Base-by-base conservation (phyloP, 1,284 basidiomycete species). In the Microbotryomycetes sp. region DNA sequence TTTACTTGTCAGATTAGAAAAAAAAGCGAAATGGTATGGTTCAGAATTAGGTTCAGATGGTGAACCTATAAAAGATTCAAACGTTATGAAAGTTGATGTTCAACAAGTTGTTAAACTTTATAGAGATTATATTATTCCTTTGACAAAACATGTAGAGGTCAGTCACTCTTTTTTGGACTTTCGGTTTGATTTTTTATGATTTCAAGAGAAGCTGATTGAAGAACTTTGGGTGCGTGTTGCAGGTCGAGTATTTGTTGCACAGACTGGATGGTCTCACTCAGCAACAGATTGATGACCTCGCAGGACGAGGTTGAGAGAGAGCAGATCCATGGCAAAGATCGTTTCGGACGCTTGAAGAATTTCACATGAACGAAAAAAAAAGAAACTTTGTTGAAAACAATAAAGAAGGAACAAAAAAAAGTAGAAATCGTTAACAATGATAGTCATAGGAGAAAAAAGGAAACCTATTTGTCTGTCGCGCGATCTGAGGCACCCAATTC, bases 131-230 rank as follows among this genome's bases (percentile, higher is more conserved):
- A 92, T 99, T 68, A 98, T 99, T 62, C 96, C 96, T 5, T 76
- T 98, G 67, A 99, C 96, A 5, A 97, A 94, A 77, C 91, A 94
- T 72, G 92, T 99, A 54, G 96, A 99, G 87, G 94, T 94, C 72
- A 60, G 86, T 74, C 60, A 28, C 2, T 22, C 22, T 51, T 15
- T 31, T 22, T 3, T 22, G 0, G 3, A 1, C 22, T 26, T 30
- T 12, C 19, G 53, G 16, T 36, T 45, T 5, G 1, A 32, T 32
- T 29, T 47, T 26, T 59, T 63, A 16, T 23, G 7, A 7, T 51
- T 31, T 15, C n/a, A 42, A 9, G 36, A 42, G 36, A 9, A 19
- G 12, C 6, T 29, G 22, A 53, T 42, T 6, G 15, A 49, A 22
- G 23, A 32, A 28, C 12, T 26, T 58, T 15, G 19, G 56, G 14